Evolutionary conservation across 1,284 basidiomycete species (phyloP).

Genomic region (Fomes fomentarius): DNA sequence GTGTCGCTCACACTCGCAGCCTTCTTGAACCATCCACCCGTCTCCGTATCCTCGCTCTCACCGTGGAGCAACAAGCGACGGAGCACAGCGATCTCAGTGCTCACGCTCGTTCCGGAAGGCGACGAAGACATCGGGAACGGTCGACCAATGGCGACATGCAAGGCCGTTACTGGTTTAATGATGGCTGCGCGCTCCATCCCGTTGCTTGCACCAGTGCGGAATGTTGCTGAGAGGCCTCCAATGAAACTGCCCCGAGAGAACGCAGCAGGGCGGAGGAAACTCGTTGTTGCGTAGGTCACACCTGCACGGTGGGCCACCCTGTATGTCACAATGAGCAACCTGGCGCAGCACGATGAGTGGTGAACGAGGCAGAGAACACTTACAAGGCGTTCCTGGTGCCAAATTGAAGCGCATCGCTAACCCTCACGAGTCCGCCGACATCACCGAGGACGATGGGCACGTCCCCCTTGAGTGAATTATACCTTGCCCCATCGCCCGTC

Average conservation of each 20-base stretch:
- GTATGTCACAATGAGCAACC: background rate
- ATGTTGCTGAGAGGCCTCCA: conserved; percentile 54
- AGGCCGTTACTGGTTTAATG: conserved; percentile 65
- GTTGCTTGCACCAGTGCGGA: conserved; percentile 59
- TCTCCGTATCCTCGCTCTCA: conserved; percentile 42
- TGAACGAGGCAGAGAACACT: conserved; percentile 28
- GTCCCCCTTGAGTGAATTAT: conserved; percentile 49
- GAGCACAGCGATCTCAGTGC: conserved; percentile 57
- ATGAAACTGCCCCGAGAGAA: conserved; percentile 65
- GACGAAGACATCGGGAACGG: conserved; percentile 34
- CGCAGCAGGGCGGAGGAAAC: conserved; percentile 58
- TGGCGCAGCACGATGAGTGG: background rate
- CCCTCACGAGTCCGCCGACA: conserved; percentile 57
- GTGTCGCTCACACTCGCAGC: conserved; percentile 54
- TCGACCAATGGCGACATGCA: conserved; percentile 69
- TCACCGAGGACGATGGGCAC: conserved; percentile 53
- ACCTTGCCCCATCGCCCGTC: conserved; percentile 68
- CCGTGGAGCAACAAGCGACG: conserved; percentile 51
- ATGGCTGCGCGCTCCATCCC: conserved; percentile 72
- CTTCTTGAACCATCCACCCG: conserved; percentile 53
- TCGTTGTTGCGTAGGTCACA: conserved; percentile 63
- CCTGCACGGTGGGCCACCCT: conserved; percentile 66
- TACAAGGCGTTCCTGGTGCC: conserved; percentile 71
- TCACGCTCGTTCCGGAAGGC: conserved; percentile 43
- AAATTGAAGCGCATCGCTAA: conserved; percentile 77